These are phyloP conservation scores for Diaporthe eres DNA, from an alignment of 2,329 filamentous ascomycete genomes.

Conservation along the genomic window DNA sequence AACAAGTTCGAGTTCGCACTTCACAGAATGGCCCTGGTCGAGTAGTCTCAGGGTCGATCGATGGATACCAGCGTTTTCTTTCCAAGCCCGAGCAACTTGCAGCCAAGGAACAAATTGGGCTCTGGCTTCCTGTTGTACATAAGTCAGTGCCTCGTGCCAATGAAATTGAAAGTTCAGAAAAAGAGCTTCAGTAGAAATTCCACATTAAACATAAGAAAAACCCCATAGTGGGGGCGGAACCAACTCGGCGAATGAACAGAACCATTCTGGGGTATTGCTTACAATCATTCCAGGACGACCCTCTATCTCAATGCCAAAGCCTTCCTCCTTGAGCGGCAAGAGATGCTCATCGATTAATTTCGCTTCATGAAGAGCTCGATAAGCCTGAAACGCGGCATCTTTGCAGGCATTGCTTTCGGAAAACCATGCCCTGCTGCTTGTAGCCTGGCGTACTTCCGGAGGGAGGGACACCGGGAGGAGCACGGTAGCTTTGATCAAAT, in stretches of 20 bases:
- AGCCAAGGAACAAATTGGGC: constrained; percentile 63
- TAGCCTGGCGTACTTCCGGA: constrained; percentile 67
- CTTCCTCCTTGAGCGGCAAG: constrained; percentile 70
- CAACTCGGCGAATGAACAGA: not conserved
- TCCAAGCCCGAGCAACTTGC: constrained; percentile 60
- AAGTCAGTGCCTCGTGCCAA: not conserved
- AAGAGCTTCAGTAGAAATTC: not conserved
- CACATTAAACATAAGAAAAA: not conserved
- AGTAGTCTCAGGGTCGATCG: constrained; percentile 52
- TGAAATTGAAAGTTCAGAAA: not conserved
- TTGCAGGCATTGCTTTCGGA: constrained; percentile 81
- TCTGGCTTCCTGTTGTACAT: constrained; percentile 47
- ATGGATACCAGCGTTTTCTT: constrained; percentile 47
- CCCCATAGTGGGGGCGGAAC: not conserved
- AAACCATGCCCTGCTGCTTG: constrained; percentile 71
- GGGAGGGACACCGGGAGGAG: constrained; percentile 80
- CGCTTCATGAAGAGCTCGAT: constrained; percentile 75
- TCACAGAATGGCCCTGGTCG: constrained; percentile 49
- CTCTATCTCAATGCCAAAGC: constrained; percentile 55
- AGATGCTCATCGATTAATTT: constrained; percentile 84
- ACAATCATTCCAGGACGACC: constrained; percentile 52
- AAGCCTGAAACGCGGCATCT: constrained; percentile 88
- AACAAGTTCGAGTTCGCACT: constrained; percentile 58
- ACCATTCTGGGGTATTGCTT: not conserved
- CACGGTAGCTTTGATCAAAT: constrained; percentile 70